phyloP scores from a whole-genome alignment of 2,329 filamentous ascomycete species.

The Alternaria sp. region DNA sequence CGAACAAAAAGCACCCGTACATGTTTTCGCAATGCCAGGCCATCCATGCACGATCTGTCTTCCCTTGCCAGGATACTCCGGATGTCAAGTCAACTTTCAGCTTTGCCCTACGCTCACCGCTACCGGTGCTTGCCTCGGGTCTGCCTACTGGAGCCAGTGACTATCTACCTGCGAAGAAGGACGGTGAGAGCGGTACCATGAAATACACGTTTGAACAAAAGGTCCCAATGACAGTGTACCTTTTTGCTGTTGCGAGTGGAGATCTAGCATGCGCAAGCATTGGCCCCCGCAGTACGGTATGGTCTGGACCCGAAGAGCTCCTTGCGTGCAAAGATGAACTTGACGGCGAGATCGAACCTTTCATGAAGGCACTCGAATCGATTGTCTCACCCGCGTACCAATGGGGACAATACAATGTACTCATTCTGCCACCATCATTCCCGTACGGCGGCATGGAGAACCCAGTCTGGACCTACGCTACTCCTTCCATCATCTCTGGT shows the following conservation, averaged over 20 bases:
- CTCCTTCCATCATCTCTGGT: constrained; percentile 91
- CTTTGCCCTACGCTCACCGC: constrained; percentile 84
- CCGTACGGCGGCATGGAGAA: constrained; percentile 76
- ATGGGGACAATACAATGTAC: constrained; percentile 95
- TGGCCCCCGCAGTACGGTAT: constrained; percentile 83
- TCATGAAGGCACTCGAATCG: constrained; percentile 83
- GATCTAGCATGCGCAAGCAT: constrained; percentile 88
- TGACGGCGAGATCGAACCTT: constrained; percentile 88
- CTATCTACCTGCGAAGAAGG: constrained; percentile 57
- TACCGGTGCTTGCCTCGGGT: constrained; percentile 92
- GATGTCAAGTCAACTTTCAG: constrained; percentile 96
- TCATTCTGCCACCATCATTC: constrained; percentile 85
- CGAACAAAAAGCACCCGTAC: constrained; percentile 94
- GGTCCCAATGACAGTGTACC: constrained; percentile 91
- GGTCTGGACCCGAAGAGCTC: constrained; percentile 87
- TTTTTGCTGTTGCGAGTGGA: constrained; percentile 88
- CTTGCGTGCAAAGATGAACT: constrained; percentile 88
- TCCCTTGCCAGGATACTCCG: constrained; percentile 96
- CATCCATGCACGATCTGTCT: constrained; percentile 91
- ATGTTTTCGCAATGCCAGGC: constrained; percentile 99
- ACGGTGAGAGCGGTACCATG: constrained; percentile 63
- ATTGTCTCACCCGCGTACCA: constrained; percentile 80
- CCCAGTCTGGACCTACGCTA: constrained; percentile 93
- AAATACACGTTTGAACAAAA: constrained; percentile 88
- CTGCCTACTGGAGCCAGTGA: constrained; percentile 66